phyloP scores from a whole-genome alignment of 768 basidiomycete species.

The Termitomyces sp. region DNA sequence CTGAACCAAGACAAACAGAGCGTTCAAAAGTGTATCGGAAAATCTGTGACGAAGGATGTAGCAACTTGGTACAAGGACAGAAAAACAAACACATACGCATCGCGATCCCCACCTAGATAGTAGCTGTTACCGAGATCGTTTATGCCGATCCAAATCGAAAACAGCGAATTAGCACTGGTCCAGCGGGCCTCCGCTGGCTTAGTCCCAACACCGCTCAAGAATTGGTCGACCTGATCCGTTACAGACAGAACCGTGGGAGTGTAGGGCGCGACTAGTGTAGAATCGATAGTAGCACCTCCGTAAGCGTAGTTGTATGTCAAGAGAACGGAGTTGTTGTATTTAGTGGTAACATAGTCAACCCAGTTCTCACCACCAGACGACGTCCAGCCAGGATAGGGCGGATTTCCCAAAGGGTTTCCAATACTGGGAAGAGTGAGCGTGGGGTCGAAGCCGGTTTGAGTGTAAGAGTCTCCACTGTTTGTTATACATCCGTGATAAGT shows the following conservation, averaged over 20 bases:
- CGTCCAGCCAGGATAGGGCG: slow-evolving; percentile 48
- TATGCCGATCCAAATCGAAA: slow-evolving; percentile 68
- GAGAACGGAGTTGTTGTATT: slow-evolving; percentile 47
- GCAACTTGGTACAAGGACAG: neutral
- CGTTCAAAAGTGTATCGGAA: slow-evolving; percentile 38
- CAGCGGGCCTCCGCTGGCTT: slow-evolving; percentile 51
- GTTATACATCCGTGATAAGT: neutral
- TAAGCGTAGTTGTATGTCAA: slow-evolving; percentile 64
- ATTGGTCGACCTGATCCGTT: slow-evolving; percentile 58
- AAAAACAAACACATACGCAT: slow-evolving; percentile 32
- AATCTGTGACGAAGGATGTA: slow-evolving; percentile 28
- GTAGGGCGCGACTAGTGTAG: slow-evolving; percentile 49
- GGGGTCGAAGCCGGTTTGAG: slow-evolving; percentile 47
- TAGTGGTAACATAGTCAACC: slow-evolving; percentile 48
- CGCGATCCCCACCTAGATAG: slow-evolving; percentile 37
- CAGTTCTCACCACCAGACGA: slow-evolving; percentile 54
- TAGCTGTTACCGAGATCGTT: slow-evolving; percentile 63
- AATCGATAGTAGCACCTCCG: slow-evolving; percentile 62
- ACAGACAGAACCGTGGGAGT: slow-evolving; percentile 45
- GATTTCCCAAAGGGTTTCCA: slow-evolving; percentile 49
- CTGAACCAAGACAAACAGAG: slow-evolving; percentile 45
- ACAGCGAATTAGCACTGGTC: slow-evolving; percentile 52
- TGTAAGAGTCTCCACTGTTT: slow-evolving; percentile 51
- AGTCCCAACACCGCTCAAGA: slow-evolving; percentile 38
- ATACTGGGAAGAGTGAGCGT: slow-evolving; percentile 32